Conservation (phyloP, 306 rosid species). For the Trifolium pratense region DNA sequence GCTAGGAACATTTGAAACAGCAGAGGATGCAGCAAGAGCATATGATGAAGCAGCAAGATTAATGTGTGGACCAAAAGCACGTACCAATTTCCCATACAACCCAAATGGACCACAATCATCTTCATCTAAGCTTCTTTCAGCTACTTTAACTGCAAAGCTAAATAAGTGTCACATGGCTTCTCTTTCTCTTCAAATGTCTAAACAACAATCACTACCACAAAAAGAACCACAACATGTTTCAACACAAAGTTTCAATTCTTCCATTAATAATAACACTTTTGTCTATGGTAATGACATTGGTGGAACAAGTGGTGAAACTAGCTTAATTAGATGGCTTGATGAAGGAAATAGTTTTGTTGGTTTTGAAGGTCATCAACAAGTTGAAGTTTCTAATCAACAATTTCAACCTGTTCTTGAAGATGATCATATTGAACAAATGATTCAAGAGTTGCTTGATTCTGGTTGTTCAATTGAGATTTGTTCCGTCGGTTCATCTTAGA, state of each 20-base stretch:
- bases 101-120: conserved; percentile 61
- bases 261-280: background rate
- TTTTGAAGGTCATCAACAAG: conserved; percentile 21
- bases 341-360: conserved; percentile 48
- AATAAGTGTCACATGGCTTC: conserved; percentile 81
- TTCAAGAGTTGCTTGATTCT: conserved; percentile 77
- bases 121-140: conserved; percentile 64
- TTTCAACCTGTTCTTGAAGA: conserved; percentile 74
- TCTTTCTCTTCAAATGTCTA: conserved; percentile 72
- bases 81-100: conserved; percentile 69
- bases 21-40: conserved; percentile 90
- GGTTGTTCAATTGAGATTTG: conserved; percentile 79
- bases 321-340: conserved; percentile 41
- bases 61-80: conserved; percentile 79
- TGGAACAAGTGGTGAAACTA: conserved; percentile 35
- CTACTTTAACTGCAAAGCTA: conserved; percentile 66
- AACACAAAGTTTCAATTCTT: conserved; percentile 24
- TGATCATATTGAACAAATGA: conserved; percentile 88
- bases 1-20: conserved; percentile 87
- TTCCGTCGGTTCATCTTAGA: conserved; percentile 54
- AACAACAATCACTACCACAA: conserved; percentile 41
- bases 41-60: conserved; percentile 88
- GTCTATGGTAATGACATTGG: conserved; percentile 22
- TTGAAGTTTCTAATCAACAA: conserved; percentile 44
- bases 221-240: conserved; percentile 41